Evolutionary conservation across 2,329 filamentous ascomycete species (phyloP).

Genomic region (Paraphaeosphaeria minitans): DNA sequence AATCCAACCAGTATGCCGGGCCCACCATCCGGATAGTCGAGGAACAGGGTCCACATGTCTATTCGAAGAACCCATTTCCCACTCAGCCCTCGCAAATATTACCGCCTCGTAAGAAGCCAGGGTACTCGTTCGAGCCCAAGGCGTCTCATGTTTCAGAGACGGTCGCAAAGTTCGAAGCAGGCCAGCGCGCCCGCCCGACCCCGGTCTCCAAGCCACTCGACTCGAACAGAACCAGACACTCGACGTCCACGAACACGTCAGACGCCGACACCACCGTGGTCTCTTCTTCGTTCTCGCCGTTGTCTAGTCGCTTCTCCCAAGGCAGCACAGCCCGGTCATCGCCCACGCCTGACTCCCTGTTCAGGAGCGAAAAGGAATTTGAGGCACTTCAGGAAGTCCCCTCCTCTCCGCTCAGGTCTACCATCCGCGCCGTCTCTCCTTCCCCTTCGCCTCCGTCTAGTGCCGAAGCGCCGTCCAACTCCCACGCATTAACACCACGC

Average conservation of each 20-base stretch:
- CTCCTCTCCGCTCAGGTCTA: conserved; percentile 30
- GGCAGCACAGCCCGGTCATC: conserved; percentile 47
- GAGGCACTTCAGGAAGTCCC: conserved; percentile 41
- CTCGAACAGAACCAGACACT: conserved; percentile 44
- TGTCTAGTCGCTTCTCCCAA: conserved; percentile 47
- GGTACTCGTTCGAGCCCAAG: conserved; percentile 46
- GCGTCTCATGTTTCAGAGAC: conserved; percentile 48
- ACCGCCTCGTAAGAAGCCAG: conserved; percentile 44
- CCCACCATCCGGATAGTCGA: conserved; percentile 49
- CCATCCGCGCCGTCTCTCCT: conserved; percentile 47
- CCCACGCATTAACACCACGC: conserved; percentile 42
- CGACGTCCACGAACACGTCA: conserved; percentile 45
- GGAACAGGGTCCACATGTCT: conserved; percentile 39
- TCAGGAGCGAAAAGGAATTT: conserved; percentile 36
- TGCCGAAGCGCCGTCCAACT: conserved; percentile 32
- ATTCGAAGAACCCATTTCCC: conserved; percentile 48
- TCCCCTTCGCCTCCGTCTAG: conserved; percentile 42
- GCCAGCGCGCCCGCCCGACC: conserved; percentile 21
- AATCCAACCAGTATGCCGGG: conserved; percentile 43
- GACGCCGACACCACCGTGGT: conserved; percentile 46
- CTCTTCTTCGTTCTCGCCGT: conserved; percentile 44
- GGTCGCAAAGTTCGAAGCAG: conserved; percentile 45
- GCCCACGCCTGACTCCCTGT: conserved; percentile 34
- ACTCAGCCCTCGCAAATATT: conserved; percentile 48
- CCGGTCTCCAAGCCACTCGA: conserved; percentile 42